These are phyloP conservation scores for Pseudocercospora macadamiae DNA, from an alignment of 2,329 filamentous ascomycete species.

Conservation along the genomic window DNA sequence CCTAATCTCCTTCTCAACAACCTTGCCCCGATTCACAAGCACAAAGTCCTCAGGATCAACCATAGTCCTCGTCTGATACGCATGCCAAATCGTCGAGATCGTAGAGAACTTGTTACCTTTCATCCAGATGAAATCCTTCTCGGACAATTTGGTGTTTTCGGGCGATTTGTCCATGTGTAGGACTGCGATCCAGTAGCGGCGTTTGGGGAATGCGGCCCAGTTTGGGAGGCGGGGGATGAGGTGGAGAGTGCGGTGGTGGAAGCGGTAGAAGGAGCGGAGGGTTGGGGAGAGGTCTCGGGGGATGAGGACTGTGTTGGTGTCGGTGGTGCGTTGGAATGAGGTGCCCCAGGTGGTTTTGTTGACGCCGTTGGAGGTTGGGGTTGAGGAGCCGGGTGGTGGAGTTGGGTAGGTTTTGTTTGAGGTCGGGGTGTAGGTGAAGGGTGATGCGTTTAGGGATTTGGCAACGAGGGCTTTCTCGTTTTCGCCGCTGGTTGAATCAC, in stretches of 20 bases:
- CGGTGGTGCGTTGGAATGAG: background rate
- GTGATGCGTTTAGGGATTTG: conserved; percentile 9
- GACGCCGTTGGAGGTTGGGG: conserved; percentile 3
- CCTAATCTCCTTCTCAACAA: conserved; percentile 22
- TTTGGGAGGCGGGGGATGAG: conserved; percentile 28
- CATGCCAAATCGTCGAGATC: conserved; percentile 37
- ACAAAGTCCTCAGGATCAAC: conserved; percentile 28
- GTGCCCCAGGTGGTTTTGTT: conserved; percentile 15
- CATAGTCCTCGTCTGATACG: conserved; percentile 21
- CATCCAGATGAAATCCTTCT: conserved; percentile 38
- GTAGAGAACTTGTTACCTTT: conserved; percentile 38
- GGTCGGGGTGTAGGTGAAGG: conserved; percentile 3
- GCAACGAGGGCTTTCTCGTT: conserved; percentile 12
- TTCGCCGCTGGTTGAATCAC: too few relatives aligned
- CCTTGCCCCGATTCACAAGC: conserved; percentile 29
- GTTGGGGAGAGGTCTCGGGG: conserved; percentile 25
- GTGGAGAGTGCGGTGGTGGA: conserved; percentile 29
- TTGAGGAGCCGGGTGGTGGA: background rate
- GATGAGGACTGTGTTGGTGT: conserved; percentile 19
- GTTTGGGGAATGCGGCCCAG: conserved; percentile 10
- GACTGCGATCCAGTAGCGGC: conserved; percentile 41
- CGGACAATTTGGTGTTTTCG: conserved; percentile 3
- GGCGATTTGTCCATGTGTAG: conserved; percentile 23
- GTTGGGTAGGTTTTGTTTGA: conserved; percentile 15
- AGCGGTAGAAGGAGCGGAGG: conserved; percentile 24